Percentiles rank a stretch among this genome's conserved stretches.
Evolutionary conservation across 257 asterid species (phyloP).

Genomic region (Solanum megistacrolobum): DNA sequence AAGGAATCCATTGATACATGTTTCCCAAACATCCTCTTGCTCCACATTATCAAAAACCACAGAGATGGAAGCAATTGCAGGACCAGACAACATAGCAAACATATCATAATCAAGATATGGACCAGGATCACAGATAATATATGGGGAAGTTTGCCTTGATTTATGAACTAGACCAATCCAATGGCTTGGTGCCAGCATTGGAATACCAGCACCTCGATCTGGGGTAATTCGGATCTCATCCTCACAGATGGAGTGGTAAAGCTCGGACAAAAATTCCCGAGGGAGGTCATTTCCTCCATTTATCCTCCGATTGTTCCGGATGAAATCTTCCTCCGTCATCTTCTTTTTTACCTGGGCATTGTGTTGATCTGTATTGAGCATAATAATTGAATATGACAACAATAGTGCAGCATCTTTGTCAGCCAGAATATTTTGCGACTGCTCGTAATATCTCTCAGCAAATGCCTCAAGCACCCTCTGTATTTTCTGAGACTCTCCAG

Average conservation of each 20-base stretch:
- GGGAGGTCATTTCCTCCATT: slow-evolving; percentile 93
- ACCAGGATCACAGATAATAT: slow-evolving; percentile 47
- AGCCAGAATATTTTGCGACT: slow-evolving; percentile 63
- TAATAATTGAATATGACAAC: slow-evolving; percentile 68
- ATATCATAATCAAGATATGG: slow-evolving; percentile 67
- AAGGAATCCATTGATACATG: slow-evolving; percentile 71
- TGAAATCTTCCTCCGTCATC: slow-evolving; percentile 93
- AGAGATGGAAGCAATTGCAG: slow-evolving; percentile 82
- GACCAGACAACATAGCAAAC: slow-evolving; percentile 79
- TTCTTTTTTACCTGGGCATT: slow-evolving; percentile 87
- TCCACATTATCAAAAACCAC: slow-evolving; percentile 85
- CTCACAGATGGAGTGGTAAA: slow-evolving; percentile 70
- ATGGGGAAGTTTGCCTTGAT: slow-evolving; percentile 61
- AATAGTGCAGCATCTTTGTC: slow-evolving; percentile 82
- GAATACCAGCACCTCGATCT: slow-evolving; percentile 45
- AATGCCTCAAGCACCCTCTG: slow-evolving; percentile 94
- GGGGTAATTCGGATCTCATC: slow-evolving; percentile 83
- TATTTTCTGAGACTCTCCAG: slow-evolving; percentile 96
- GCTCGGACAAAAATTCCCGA: slow-evolving; percentile 67
- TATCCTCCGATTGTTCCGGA: slow-evolving; percentile 72
- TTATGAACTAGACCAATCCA: slow-evolving; percentile 81
- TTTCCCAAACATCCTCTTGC: slow-evolving; percentile 49
- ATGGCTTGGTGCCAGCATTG: slow-evolving; percentile 51
- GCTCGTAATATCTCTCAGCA: slow-evolving; percentile 81
- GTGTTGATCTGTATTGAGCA: slow-evolving; percentile 95